Percentiles rank a stretch among this genome's conserved stretches.
phyloP scores from a whole-genome alignment of 2,329 filamentous ascomycete genomes.

The Hawksworthiomyces lignivorus region DNA sequence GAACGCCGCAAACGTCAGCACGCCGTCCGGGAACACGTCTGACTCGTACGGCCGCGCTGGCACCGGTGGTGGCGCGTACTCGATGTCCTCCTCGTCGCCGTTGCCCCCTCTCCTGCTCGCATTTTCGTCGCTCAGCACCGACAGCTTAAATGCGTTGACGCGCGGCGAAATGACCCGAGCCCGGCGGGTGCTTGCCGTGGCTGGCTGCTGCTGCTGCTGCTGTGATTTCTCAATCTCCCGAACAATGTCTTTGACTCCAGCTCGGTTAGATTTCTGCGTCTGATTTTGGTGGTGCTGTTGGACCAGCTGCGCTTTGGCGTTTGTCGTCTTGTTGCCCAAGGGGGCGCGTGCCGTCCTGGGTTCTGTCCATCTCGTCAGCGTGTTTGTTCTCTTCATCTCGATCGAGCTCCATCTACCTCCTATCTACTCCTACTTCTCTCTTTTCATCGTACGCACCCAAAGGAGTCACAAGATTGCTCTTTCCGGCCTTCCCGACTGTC shows the following conservation, averaged over 20 bases:
- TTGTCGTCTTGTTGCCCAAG: slow-evolving; percentile 91
- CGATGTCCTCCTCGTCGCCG: slow-evolving; percentile 65
- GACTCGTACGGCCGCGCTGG: slow-evolving; percentile 61
- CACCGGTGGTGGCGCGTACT: slow-evolving; percentile 77
- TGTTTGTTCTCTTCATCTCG: slow-evolving; percentile 5
- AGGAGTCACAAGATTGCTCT: slow-evolving; percentile 68
- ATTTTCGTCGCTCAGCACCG: slow-evolving; percentile 45
- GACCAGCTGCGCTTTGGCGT: slow-evolving; percentile 57
- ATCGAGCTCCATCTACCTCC: too few species aligned
- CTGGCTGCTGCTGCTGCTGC: slow-evolving; percentile 24
- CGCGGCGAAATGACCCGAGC: slow-evolving; percentile 49
- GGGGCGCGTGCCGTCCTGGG: slow-evolving; percentile 64
- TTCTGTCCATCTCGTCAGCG: slow-evolving; percentile 29
- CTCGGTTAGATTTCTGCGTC: slow-evolving; percentile 18
- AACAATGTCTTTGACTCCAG: slow-evolving; percentile 52
- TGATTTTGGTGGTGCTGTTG: slow-evolving; percentile 34
- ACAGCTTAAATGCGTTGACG: slow-evolving; percentile 51
- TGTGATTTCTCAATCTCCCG: slow-evolving; percentile 54
- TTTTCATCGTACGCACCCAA: slow-evolving; percentile 50
- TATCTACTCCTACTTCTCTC: not conserved
- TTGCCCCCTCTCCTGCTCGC: slow-evolving; percentile 25
- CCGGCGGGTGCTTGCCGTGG: slow-evolving; percentile 51
- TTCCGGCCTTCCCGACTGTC: slow-evolving; percentile 39
- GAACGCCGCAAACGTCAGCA: slow-evolving; percentile 49
- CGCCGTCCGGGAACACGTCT: slow-evolving; percentile 55